Evolutionary conservation across 106 monocot genomes (phyloP).

Genomic region (Platanthera zijinensis): DNA sequence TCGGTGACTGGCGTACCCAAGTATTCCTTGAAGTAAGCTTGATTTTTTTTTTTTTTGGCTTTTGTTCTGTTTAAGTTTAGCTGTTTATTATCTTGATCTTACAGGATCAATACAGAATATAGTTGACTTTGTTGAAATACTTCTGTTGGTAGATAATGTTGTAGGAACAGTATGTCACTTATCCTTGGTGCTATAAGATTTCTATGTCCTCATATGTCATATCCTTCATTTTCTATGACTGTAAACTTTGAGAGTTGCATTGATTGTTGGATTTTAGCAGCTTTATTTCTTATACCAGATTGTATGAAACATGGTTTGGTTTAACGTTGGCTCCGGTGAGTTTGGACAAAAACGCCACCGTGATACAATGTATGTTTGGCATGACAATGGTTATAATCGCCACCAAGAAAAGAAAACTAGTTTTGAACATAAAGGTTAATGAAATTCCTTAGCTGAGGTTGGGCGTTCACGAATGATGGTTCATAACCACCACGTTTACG

Average conservation of each 20-base stretch:
- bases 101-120: not conserved
- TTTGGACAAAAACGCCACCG: no score
- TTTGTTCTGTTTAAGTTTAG: not conserved
- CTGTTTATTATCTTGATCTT: not conserved
- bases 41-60: not conserved
- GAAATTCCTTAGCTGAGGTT: no score
- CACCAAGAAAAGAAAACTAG: no score
- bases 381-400: no score
- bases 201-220: not conserved
- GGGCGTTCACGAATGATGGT: no score
- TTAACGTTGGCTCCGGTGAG: not conserved
- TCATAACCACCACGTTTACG: no score
- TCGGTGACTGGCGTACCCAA: conserved; percentile 54
- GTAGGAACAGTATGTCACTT: not conserved
- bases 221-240: not conserved
- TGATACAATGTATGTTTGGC: no score
- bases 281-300: not conserved
- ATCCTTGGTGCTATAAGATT: not conserved
- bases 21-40: conserved; percentile 48
- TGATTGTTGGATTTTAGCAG: not conserved
- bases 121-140: not conserved
- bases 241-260: not conserved
- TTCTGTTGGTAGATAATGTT: not conserved
- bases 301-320: not conserved
- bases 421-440: no score